Base-by-base conservation (phyloP, 345 rosid genomes). In the Hibiscus trionum region DNA sequence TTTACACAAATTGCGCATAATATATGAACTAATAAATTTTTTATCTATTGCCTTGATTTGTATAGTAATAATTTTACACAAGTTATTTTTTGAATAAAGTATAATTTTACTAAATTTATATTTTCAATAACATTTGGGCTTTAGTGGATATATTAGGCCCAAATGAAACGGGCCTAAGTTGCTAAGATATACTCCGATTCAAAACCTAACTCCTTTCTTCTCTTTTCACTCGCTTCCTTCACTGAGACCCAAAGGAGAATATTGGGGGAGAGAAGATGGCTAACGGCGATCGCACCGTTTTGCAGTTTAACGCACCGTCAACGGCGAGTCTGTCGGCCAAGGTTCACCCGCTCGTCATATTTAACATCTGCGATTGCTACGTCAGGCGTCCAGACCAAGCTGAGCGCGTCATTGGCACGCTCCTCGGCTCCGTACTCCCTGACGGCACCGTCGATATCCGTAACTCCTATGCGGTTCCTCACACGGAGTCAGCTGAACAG, bases 391-490 rank as follows among this genome's bases (percentile, higher is more conserved):
- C 96, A 9, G 97, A 93, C 81, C 90, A 89, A 29, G 94, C 99
- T 7, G 96, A 90, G 63, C 90, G 98, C 69, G 97, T 96, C 17
- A 93, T 95, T 26, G 99, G 99, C 55, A 93, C 99, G 50, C 98
- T 95, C 10, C 96, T 93, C 50, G 98, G 99, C 35, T 93, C 98
- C 62, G 77, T 90, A 64, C 76, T 91, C 42, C 84, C 95, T 0
- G 97, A 96, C 7, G 98, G 99, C 52, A 88, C 98, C 5, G 93
- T 96, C 8, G 99, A 96, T 52, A 81, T 96, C 69, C 91, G 99
- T 31, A 93, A 96, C 77, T 96, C 96, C 14, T 93, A 90, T 62
- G 99, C 93, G 35, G 98, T 96, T 55, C 99, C 99, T 79, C 98
- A 96, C 84, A 93, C 88, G 26, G 99, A 96, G 79, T 88, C 87